Percentiles rank a stretch among this genome's conserved stretches.
Conservation (phyloP, 371 early-diverging fungal species). For the Cladochytrium tenue region DNA sequence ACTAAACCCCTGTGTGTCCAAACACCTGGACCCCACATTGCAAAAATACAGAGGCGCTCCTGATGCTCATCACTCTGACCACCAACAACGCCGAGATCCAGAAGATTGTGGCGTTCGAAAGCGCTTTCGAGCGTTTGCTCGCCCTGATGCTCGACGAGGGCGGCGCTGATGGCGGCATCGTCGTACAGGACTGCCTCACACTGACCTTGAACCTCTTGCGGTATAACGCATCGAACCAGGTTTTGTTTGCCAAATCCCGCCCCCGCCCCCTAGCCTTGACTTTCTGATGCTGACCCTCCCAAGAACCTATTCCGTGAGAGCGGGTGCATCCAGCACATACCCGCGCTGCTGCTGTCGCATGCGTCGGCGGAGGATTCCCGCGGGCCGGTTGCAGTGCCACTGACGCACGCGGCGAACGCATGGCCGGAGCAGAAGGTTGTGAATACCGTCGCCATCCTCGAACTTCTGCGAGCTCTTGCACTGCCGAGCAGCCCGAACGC, state of each 20-base stretch:
- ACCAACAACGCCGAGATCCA: conserved; percentile 91
- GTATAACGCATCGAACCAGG: conserved; percentile 94
- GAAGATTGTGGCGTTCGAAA: conserved; percentile 96
- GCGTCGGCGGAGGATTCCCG: conserved; percentile 13
- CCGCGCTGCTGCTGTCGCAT: conserved; percentile 30
- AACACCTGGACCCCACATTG: neutral
- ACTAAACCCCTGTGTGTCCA: too few species aligned
- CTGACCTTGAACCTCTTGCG: conserved; percentile 86
- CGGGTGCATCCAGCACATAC: conserved; percentile 85
- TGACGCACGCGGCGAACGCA: conserved; percentile 33
- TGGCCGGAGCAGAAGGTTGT: conserved; percentile 76
- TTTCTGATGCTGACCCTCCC: neutral
- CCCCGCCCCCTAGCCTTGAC: neutral
- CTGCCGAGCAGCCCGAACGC: conserved; percentile 86
- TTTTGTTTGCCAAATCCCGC: too few species aligned
- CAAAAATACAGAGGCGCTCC: conserved; percentile 72
- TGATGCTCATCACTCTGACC: conserved; percentile 85
- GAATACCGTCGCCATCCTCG: conserved; percentile 80
- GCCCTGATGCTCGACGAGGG: conserved; percentile 88
- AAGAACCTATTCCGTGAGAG: conserved; percentile 93
- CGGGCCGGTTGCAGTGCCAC: conserved; percentile 28
- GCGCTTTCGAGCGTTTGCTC: conserved; percentile 88
- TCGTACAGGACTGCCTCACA: conserved; percentile 93
- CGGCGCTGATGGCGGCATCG: conserved; percentile 88
- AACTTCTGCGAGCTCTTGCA: conserved; percentile 84